These are phyloP conservation scores for Thermochaetoides dissita DNA, from an alignment of 2,329 filamentous ascomycete species.

Conservation along the genomic window DNA sequence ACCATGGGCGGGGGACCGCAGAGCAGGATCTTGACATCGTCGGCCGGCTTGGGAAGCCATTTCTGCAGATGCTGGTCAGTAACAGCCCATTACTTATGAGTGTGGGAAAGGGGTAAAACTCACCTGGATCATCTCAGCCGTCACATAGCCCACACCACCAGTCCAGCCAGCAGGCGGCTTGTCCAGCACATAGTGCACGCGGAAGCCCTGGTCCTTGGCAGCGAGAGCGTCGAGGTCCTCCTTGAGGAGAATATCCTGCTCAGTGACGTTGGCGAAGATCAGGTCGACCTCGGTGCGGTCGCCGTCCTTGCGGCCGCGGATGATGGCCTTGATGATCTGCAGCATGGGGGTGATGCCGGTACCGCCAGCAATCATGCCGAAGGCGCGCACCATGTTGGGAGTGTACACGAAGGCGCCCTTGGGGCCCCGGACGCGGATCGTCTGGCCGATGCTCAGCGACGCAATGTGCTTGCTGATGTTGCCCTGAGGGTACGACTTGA, in stretches of 20 bases:
- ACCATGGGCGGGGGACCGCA: conserved; percentile 97
- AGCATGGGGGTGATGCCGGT: conserved; percentile 98
- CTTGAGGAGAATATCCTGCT: conserved; percentile 81
- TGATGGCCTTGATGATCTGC: conserved; percentile 83
- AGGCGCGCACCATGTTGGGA: conserved; percentile 89
- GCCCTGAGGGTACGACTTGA: conserved; percentile 94
- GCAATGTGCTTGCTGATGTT: conserved; percentile 95
- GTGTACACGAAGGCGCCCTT: conserved; percentile 98
- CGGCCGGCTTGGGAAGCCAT: conserved; percentile 66
- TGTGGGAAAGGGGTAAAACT: conserved; percentile 9
- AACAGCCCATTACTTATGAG: neutral
- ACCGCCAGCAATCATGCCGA: conserved; percentile 95
- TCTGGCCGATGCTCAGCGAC: conserved; percentile 66
- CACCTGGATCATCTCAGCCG: conserved; percentile 79
- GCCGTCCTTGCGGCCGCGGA: conserved; percentile 62
- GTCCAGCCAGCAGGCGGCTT: conserved; percentile 86
- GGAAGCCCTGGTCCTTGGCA: conserved; percentile 65
- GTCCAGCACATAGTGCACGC: conserved; percentile 90
- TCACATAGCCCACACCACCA: conserved; percentile 89
- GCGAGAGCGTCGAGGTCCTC: conserved; percentile 77
- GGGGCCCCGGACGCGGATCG: conserved; percentile 80
- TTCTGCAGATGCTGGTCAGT: conserved; percentile 35
- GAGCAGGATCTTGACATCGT: conserved; percentile 83
- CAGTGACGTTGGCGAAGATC: conserved; percentile 93
- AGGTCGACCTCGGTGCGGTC: conserved; percentile 84